Percentiles rank a stretch among this genome's conserved stretches.
phyloP scores from a whole-genome alignment of 768 basidiomycete genomes.

The Ramaria sp. region DNA sequence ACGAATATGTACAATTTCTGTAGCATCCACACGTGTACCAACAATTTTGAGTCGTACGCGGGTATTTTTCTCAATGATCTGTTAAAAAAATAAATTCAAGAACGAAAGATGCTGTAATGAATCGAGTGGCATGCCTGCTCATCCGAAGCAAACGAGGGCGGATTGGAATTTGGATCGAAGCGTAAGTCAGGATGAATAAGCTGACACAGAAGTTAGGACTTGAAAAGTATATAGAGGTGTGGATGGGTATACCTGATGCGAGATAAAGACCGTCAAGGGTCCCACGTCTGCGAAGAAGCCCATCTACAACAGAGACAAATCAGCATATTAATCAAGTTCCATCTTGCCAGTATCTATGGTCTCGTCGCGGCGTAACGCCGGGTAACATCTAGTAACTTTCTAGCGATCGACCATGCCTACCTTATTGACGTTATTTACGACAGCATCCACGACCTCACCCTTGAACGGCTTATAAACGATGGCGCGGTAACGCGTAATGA shows the following conservation, averaged over 20 bases:
- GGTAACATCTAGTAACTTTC: not conserved
- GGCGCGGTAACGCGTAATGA: slow-evolving; percentile 86
- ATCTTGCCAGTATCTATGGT: not conserved
- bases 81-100: not conserved
- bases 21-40: slow-evolving; percentile 96
- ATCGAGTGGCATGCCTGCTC: slow-evolving; percentile 48
- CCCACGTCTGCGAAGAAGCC: slow-evolving; percentile 98
- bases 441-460: slow-evolving; percentile 94
- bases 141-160: slow-evolving; percentile 90
- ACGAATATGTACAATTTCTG: slow-evolving; percentile 63
- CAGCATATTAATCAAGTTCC: not conserved
- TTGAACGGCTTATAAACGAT: slow-evolving; percentile 99
- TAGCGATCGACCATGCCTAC: slow-evolving; percentile 31
- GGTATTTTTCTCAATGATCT: slow-evolving; percentile 93
- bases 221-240: not conserved
- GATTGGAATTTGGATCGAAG: slow-evolving; percentile 93
- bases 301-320: slow-evolving; percentile 48
- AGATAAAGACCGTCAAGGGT: slow-evolving; percentile 88
- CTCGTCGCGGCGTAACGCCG: not conserved
- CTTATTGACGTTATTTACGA: slow-evolving; percentile 93
- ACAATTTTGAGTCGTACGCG: slow-evolving; percentile 92
- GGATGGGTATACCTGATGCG: slow-evolving; percentile 65
- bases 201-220: slow-evolving; percentile 26
- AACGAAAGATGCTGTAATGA: slow-evolving; percentile 1
- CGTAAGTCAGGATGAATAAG: slow-evolving; percentile 90